Evolutionary conservation across 2,329 filamentous ascomycete species (phyloP).

Genomic region (Trichoderma sp.): DNA sequence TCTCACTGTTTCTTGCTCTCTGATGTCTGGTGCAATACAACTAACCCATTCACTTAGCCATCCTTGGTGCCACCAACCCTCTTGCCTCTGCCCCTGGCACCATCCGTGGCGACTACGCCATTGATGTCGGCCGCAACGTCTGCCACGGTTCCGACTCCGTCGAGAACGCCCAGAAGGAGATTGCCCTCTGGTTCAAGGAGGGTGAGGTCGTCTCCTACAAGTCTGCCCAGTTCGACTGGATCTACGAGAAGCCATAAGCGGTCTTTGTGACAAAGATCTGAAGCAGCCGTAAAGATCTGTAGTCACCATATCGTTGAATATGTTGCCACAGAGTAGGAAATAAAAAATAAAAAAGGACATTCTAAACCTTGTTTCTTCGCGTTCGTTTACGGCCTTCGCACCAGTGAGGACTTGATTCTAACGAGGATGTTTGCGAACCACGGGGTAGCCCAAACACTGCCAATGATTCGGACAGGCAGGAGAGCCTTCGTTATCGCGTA

Average conservation of each 20-base stretch:
- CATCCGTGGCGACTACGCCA: conserved; percentile 92
- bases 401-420: conserved; percentile 33
- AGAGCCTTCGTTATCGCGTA: conserved; percentile 88
- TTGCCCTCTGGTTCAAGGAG: conserved; percentile 94
- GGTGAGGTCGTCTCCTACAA: conserved; percentile 84
- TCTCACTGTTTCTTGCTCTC: not conserved
- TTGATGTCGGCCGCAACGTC: conserved; percentile 87
- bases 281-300: not conserved
- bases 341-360: conserved; percentile 26
- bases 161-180: conserved; percentile 99
- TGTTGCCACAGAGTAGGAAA: conserved; percentile 24
- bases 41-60: conserved; percentile 47
- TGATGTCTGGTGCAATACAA: conserved; percentile 4
- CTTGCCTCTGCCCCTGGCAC: conserved; percentile 90
- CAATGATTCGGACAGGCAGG: conserved; percentile 69
- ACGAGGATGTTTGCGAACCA: conserved; percentile 77
- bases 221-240: conserved; percentile 80
- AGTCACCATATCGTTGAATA: not conserved
- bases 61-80: conserved; percentile 99
- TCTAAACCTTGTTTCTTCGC: not conserved
- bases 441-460: conserved; percentile 85
- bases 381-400: conserved; percentile 27
- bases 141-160: conserved; percentile 99
- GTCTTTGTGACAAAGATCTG: conserved; percentile 1
- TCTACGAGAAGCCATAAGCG: conserved; percentile 82